Percentiles rank a stretch among this genome's conserved stretches.
Conservation (phyloP, 208 protist genomes). For the Leptomonas seymouri region DNA sequence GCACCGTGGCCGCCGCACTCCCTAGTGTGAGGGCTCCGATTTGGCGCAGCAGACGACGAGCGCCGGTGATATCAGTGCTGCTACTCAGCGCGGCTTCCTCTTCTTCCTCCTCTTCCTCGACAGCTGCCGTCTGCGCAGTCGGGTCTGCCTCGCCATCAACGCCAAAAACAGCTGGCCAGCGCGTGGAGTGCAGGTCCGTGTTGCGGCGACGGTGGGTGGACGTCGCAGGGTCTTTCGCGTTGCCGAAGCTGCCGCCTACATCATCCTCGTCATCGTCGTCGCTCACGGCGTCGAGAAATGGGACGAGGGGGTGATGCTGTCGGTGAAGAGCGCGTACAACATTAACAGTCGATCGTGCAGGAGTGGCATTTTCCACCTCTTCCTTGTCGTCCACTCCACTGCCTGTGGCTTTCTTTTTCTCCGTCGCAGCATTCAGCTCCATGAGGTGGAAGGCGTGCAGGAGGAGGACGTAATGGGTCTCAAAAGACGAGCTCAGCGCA, state of each 20-base stretch:
- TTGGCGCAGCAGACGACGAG: conserved; percentile 39
- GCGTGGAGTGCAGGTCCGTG: conserved; percentile 18
- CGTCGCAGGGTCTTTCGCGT: neutral
- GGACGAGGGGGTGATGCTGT: conserved; percentile 20
- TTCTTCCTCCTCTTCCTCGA: neutral
- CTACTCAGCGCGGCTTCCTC: conserved; percentile 34
- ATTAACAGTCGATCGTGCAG: conserved; percentile 8
- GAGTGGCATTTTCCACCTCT: neutral
- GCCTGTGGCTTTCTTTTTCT: neutral
- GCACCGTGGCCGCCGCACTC: conserved; percentile 34
- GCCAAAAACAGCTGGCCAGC: conserved; percentile 24
- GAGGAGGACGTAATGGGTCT: conserved; percentile 61
- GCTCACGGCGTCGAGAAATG: conserved; percentile 24
- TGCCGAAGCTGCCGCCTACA: neutral
- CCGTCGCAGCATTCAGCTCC: neutral
- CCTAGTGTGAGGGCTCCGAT: conserved; percentile 41
- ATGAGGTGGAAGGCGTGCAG: conserved; percentile 55
- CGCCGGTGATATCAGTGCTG: conserved; percentile 23
- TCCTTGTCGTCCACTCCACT: neutral
- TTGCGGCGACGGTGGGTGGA: neutral
- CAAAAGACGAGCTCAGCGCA: conserved; percentile 79
- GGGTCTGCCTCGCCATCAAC: neutral
- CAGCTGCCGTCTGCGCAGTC: neutral
- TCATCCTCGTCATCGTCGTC: conserved; percentile 14
- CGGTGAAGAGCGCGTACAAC: conserved; percentile 23